phyloP scores from a whole-genome alignment of 495 filamentous ascomycete genomes.

The Amniculicola lignicola region DNA sequence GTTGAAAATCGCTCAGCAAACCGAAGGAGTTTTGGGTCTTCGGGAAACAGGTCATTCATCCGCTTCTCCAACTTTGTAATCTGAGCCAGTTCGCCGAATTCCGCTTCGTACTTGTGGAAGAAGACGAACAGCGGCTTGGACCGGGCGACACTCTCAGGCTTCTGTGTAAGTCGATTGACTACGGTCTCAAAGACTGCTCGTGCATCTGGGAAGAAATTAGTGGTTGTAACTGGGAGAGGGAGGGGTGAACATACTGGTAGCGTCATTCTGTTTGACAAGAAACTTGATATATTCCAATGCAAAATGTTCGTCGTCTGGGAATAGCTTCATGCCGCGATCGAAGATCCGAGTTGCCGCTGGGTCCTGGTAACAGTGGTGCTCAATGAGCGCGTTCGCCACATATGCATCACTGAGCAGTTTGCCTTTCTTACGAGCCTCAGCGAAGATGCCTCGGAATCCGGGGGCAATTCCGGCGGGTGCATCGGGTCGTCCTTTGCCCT shows the following conservation, averaged over 20 bases:
- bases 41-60: constrained; percentile 87
- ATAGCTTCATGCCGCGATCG: constrained; percentile 86
- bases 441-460: constrained; percentile 80
- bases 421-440: constrained; percentile 78
- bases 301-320: constrained; percentile 87
- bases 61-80: constrained; percentile 85
- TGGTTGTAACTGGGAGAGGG: not conserved
- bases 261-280: constrained; percentile 82
- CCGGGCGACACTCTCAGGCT: constrained; percentile 66
- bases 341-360: constrained; percentile 88
- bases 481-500: constrained; percentile 78
- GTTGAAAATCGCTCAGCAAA: constrained; percentile 75
- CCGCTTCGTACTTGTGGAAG: constrained; percentile 92
- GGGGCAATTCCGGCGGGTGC: constrained; percentile 52
- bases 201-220: constrained; percentile 60
- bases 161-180: constrained; percentile 70
- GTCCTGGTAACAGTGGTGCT: constrained; percentile 94
- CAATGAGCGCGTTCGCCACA: constrained; percentile 83
- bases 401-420: constrained; percentile 91
- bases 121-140: constrained; percentile 80
- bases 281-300: constrained; percentile 93
- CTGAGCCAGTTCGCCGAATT: constrained; percentile 85
- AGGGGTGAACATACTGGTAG: constrained; percentile 70
- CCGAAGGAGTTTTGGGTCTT: constrained; percentile 69
- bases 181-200: constrained; percentile 91